These are phyloP conservation scores for Nadsonia fulvescens DNA, from an alignment of 805 yeast genomes.

Conservation along the genomic window DNA sequence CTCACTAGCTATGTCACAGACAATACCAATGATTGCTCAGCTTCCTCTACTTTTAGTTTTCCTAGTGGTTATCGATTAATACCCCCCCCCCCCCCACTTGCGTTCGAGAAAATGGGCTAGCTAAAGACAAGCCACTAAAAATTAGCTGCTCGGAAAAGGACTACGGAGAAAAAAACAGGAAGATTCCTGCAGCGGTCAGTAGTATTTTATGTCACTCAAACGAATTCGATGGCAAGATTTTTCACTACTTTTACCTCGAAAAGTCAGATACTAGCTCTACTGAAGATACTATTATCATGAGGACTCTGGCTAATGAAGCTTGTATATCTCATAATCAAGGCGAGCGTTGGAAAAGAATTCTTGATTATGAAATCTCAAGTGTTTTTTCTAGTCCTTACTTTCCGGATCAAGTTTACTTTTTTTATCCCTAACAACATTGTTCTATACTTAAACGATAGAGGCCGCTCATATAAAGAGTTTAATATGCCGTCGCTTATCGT, in stretches of 20 bases:
- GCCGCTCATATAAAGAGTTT: constrained; percentile 30
- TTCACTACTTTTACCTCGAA: constrained; percentile 42
- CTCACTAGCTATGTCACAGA: constrained; percentile 17
- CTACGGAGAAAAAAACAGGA: too few relatives aligned
- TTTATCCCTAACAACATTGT: constrained; percentile 32
- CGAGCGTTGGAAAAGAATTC: constrained; percentile 24
- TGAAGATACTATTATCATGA: constrained; percentile 54
- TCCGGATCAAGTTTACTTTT: constrained; percentile 37
- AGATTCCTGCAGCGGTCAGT: too few relatives aligned
- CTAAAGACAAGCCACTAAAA: too few relatives aligned
- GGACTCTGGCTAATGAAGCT: constrained; percentile 32
- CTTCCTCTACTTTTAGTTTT: constrained; percentile 16
- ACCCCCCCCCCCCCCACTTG: too few relatives aligned
- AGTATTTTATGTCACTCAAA: too few relatives aligned
- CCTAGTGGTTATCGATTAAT: constrained; percentile 24
- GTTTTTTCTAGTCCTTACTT: constrained; percentile 43
- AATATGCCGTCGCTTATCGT: constrained; percentile 34
- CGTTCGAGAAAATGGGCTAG: too few relatives aligned
- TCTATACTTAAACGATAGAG: constrained; percentile 52
- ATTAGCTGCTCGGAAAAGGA: too few relatives aligned
- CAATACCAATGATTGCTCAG: constrained; percentile 13
- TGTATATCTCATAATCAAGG: constrained; percentile 64
- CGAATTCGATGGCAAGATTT: constrained; percentile 33
- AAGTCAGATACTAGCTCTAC: constrained; percentile 27
- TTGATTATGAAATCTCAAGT: constrained; percentile 28